Conservation (phyloP, 2,329 filamentous ascomycete genomes). For the Colletotrichum sansevieriae region DNA sequence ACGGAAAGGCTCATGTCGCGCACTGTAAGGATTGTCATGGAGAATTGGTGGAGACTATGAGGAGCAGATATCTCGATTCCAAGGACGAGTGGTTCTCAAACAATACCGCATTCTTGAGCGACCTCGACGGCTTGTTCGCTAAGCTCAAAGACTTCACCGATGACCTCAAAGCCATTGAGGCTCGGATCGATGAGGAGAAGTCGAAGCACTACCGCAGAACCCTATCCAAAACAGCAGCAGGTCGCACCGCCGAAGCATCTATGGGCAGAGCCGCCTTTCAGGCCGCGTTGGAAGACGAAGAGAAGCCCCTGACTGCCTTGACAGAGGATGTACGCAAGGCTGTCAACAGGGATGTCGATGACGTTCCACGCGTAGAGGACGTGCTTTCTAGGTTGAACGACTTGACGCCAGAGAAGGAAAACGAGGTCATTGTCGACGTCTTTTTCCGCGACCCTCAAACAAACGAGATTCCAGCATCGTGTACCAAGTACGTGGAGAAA, state of each 20-base stretch:
- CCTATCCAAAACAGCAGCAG: constrained; percentile 42
- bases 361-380: constrained; percentile 26
- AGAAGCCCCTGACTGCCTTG: constrained; percentile 17
- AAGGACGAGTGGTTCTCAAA: constrained; percentile 65
- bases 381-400: constrained; percentile 36
- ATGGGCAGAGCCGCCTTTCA: constrained; percentile 34
- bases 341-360: constrained; percentile 17
- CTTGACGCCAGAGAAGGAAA: constrained; percentile 24
- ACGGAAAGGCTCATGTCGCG: constrained; percentile 56
- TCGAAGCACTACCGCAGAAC: constrained; percentile 64
- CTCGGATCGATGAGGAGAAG: constrained; percentile 64
- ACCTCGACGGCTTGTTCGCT: constrained; percentile 63
- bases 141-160: constrained; percentile 59
- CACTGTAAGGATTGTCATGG: constrained; percentile 64
- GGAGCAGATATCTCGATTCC: constrained; percentile 53
- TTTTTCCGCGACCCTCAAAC: constrained; percentile 55
- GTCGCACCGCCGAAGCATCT: constrained; percentile 28
- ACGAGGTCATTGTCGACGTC: constrained; percentile 37
- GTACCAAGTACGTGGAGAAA: constrained; percentile 57
- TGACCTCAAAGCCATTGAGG: constrained; percentile 62
- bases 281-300: constrained; percentile 31
- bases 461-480: constrained; percentile 46
- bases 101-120: constrained; percentile 61
- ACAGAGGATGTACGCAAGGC: constrained; percentile 29
- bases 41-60: constrained; percentile 61